Percentiles rank a stretch among this genome's conserved stretches.
Evolutionary conservation across 257 asterid species (phyloP).

Genomic region (Solanum peruvianum): DNA sequence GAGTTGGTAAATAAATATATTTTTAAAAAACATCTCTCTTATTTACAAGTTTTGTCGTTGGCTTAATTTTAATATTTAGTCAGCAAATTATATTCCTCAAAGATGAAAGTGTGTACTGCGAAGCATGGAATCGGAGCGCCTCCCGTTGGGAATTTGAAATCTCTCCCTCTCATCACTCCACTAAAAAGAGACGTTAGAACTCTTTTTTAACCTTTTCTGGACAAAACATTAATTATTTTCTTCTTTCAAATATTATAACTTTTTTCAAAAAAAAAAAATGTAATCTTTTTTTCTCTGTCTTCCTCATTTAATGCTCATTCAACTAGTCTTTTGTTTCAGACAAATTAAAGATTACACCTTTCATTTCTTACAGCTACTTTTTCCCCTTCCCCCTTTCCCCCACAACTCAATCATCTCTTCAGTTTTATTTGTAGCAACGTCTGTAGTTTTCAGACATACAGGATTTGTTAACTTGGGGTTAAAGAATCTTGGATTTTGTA

Average conservation of each 20-base stretch:
- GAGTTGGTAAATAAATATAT: not conserved
- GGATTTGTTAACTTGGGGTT: not conserved
- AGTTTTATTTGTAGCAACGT: not conserved
- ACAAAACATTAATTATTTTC: not conserved
- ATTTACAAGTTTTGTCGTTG: not conserved
- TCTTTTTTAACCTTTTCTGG: not conserved
- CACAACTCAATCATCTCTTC: not conserved
- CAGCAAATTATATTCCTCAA: not conserved
- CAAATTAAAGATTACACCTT: not conserved
- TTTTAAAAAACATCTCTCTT: not conserved
- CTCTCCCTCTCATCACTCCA: not conserved
- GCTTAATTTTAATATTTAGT: not conserved
- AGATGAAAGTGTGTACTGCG: not conserved
- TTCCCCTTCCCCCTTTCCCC: not conserved
- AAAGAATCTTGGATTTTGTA: not conserved
- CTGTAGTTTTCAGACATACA: not conserved
- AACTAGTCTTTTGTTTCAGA: not conserved
- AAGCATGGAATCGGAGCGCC: not conserved
- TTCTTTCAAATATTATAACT: not conserved
- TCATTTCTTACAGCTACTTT: not conserved
- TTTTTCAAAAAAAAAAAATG: not conserved
- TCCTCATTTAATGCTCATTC: not conserved
- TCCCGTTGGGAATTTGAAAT: not conserved
- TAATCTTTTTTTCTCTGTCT: not conserved
- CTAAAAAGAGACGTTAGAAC: not conserved